Evolutionary conservation across 768 basidiomycete species (phyloP), one percentile per base, ranked within the genome.

Genomic region (Lactarius sanguifluus): DNA sequence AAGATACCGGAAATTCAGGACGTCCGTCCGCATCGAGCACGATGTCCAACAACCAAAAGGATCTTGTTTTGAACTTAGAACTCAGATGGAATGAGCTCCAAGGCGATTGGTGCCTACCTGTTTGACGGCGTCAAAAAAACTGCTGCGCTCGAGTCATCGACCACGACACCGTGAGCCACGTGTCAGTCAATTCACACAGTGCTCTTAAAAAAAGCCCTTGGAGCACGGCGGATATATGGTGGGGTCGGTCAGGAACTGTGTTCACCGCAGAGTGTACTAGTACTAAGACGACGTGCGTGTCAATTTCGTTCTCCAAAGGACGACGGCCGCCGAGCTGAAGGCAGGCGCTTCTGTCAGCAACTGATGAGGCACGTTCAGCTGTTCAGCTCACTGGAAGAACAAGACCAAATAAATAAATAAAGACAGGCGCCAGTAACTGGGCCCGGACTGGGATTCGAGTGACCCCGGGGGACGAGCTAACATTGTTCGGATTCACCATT

Each of bases 1-100:
- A 58, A 36, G 18, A 58, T 36, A 40, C 43, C 63, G 57, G 57
- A 52, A 40, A 40, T 52, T 50, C 63, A 58, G 57, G 8, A 58
- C 45, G 57, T 32, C 47, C 45, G 38, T 38, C 36, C 12, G 12
- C 64, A 64, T 8, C 13, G 47, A 47, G 23, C 20, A 58, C 50
- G 25, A 50, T 32, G 47, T 58, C 20, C 25, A 36, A 64, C 36
- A 38, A 58, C 43, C 34, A 45, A 3, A 34, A 57, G 9, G 23
- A 25, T 25, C 10, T 12, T 20, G 20, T 47, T 47, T n/a, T 13
- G 36, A 38, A 38, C 36, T 50, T 9, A 23, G 47, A 55, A 20
- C 36, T 15, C 32, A 50, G 55, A 43, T 16, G 10, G 54, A 32
- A 56, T 9, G 32, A 40, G 25, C 15, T 20, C 52, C 61, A 23